Evolutionary conservation across 2,329 filamentous ascomycete genomes (phyloP), one percentile per base, ranked within the genome.

Genomic region (Fusarium anguioides): DNA sequence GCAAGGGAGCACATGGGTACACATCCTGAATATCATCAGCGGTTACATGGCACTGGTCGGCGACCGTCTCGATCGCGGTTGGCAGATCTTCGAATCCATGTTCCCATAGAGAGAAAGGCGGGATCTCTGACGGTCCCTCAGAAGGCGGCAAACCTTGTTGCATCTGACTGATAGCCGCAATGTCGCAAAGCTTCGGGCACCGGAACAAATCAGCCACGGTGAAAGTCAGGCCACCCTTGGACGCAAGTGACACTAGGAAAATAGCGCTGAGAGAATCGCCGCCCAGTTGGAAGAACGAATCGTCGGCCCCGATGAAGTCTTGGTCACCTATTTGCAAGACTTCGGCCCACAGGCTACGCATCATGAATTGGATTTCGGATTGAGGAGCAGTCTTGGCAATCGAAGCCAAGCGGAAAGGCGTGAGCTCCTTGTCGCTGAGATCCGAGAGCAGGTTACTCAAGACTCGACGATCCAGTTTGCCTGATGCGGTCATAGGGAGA

Each of bases 91-190:
- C 46, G 23, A 49, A 49, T 39, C 46, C 46, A 37, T 49, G 46
- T 49, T 49, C 46, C 46, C 46, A 49, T 49, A 49, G 46, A 49
- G 46, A 49, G 46, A 49, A 49, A 29, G 46, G 46, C 23, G 33
- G 33, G 46, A 49, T 49, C 46, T 37, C 46, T 33, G 46, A 39
- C 23, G 33, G 33, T 39, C 46, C 33, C 35, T 37, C 33, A 39
- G 46, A 39, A 49, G 46, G 23, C 46, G 46, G 46, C 23, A 49
- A 49, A 49, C 4, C 33, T 29, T 39, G 46, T 49, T 49, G 46
- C 33, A 33, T 49, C 24, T 49, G 46, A 49, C 46, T 49, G 20
- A 49, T 39, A 39, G 46, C 35, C 35, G 46, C 46, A 29, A 49
- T 49, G 23, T 49, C 35, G 23, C 46, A 39, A 37, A 49, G 46